A percentile compares a stretch with the other conserved stretches of the same genome.
Conservation (phyloP, 1,139 yeast species). For the Groenewaldozyma auringiensis region DNA sequence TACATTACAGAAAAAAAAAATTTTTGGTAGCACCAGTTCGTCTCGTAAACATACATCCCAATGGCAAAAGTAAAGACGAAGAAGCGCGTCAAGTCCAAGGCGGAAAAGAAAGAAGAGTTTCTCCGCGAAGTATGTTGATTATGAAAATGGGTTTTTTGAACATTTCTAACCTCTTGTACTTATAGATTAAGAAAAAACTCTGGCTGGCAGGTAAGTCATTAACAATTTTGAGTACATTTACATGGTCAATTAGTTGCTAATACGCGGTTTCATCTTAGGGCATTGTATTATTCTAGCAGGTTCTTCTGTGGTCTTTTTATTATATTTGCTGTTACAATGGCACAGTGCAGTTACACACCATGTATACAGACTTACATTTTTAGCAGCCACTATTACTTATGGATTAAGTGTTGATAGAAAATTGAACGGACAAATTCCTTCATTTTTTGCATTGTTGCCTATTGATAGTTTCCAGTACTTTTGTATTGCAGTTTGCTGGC, state of each 20-base stretch:
- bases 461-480: constrained; percentile 61
- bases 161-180: not conserved
- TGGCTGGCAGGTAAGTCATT: constrained; percentile 1
- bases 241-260: not conserved
- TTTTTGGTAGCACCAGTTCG: no score
- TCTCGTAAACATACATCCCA: no score
- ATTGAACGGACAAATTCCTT: constrained; percentile 28
- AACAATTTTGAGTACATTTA: not conserved
- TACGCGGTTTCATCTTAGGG: constrained; percentile 11
- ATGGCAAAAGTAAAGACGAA: not conserved
- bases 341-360: constrained; percentile 18
- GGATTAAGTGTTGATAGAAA: constrained; percentile 60
- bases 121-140: not conserved
- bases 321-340: constrained; percentile 18
- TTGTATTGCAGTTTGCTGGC: constrained; percentile 48
- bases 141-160: not conserved
- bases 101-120: not conserved
- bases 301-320: constrained; percentile 14
- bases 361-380: constrained; percentile 53
- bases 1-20: no score
- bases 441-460: constrained; percentile 34
- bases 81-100: not conserved
- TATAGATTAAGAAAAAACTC: not conserved
- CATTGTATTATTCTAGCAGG: constrained; percentile 17
- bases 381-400: constrained; percentile 66